These are phyloP conservation scores for Silene latifolia DNA, from an alignment of 148 eudicot genomes.

Conservation along the genomic window DNA sequence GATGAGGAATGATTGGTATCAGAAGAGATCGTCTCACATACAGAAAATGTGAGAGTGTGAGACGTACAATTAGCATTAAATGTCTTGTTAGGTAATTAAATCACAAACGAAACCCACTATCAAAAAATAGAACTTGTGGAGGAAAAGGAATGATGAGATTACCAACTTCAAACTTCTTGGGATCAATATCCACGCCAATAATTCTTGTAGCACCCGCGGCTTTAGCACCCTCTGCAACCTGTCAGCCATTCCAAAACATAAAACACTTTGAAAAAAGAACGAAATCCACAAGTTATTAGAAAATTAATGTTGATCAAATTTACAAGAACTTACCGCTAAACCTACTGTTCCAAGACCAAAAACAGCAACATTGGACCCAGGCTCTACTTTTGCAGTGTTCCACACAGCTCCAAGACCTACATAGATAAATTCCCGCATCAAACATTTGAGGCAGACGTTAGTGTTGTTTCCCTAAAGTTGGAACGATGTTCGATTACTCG, in stretches of 20 bases:
- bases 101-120: neutral
- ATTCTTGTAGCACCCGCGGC: slow-evolving; percentile 86
- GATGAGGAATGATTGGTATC: too few relatives aligned
- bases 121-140: neutral
- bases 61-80: too few relatives aligned
- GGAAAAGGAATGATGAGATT: slow-evolving; percentile 7
- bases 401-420: slow-evolving; percentile 48
- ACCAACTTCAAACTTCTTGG: slow-evolving; percentile 82
- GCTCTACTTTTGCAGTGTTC: slow-evolving; percentile 99
- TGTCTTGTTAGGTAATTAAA: neutral
- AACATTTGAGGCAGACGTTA: neutral
- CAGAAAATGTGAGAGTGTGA: too few relatives aligned
- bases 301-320: neutral
- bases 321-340: slow-evolving; percentile 67
- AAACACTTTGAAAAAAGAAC: neutral
- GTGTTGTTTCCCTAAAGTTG: too few relatives aligned
- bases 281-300: neutral
- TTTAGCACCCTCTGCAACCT: slow-evolving; percentile 99
- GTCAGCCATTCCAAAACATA: slow-evolving; percentile 12
- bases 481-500: too few relatives aligned
- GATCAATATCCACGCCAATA: slow-evolving; percentile 93
- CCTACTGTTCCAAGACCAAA: slow-evolving; percentile 99
- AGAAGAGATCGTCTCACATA: too few relatives aligned
- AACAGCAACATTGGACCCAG: slow-evolving; percentile 93
- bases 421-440: slow-evolving; percentile 2